These are phyloP conservation scores for Rhizopus microsporus DNA, from an alignment of 371 early-diverging fungal genomes.

Conservation along the genomic window DNA sequence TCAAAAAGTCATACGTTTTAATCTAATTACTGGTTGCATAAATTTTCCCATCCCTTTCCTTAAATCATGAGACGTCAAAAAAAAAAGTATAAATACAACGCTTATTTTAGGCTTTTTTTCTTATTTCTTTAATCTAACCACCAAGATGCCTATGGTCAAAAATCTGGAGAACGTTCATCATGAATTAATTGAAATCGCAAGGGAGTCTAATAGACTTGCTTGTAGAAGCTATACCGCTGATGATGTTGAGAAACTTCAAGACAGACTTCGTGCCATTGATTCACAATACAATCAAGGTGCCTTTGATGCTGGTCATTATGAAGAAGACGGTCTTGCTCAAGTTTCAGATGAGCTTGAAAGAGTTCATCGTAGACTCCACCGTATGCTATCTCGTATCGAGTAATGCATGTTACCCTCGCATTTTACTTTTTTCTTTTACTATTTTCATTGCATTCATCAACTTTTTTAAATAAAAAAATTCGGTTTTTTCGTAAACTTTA, in stretches of 20 bases:
- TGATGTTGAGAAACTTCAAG: conserved; percentile 38
- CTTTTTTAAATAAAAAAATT: too few relatives aligned
- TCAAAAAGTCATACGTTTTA: too few relatives aligned
- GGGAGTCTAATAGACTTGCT: conserved; percentile 35
- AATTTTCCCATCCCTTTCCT: too few relatives aligned
- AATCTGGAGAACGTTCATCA: conserved; percentile 39
- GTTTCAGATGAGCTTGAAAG: conserved; percentile 37
- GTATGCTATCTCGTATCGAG: conserved; percentile 34
- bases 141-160: conserved; percentile 32
- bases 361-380: conserved; percentile 32
- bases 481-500: too few relatives aligned
- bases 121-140: too few relatives aligned
- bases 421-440: too few relatives aligned
- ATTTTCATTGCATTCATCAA: too few relatives aligned
- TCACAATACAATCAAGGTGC: conserved; percentile 25
- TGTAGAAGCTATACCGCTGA: conserved; percentile 32
- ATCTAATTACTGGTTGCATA: too few relatives aligned
- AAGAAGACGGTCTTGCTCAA: conserved; percentile 44
- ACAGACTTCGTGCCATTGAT: conserved; percentile 26
- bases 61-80: too few relatives aligned
- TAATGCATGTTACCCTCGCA: not conserved
- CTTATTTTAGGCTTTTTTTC: too few relatives aligned
- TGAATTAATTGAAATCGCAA: conserved; percentile 42
- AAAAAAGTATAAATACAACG: too few relatives aligned
- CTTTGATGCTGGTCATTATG: conserved; percentile 34